These are phyloP conservation scores for Pseudonitzschia pungens DNA, from an alignment of 108 stramenopile genomes.

Conservation along the genomic window DNA sequence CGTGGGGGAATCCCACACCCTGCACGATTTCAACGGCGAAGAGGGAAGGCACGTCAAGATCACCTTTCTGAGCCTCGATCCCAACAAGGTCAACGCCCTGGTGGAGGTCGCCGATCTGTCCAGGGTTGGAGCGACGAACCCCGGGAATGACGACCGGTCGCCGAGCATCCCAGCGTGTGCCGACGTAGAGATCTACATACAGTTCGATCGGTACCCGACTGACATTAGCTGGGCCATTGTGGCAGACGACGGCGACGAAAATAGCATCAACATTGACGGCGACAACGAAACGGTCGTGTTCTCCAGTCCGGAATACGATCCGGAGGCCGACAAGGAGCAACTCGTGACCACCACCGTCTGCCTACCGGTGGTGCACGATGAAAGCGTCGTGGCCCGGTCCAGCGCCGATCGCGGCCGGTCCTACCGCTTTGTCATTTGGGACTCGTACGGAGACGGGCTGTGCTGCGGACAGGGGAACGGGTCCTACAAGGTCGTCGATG, in stretches of 20 bases:
- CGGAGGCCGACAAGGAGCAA: too few species aligned
- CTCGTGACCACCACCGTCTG: too few species aligned
- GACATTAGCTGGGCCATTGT: background rate
- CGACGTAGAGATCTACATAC: background rate
- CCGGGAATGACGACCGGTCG: background rate
- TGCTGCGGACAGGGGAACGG: constrained; percentile 6
- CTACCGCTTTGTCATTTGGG: background rate
- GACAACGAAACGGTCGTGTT: too few species aligned
- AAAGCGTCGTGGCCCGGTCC: too few species aligned
- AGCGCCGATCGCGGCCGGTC: background rate
- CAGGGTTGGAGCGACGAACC: background rate
- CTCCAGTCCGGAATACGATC: too few species aligned
- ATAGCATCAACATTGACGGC: too few species aligned
- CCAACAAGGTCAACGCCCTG: background rate
- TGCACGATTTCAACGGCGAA: constrained; percentile 1
- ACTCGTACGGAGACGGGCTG: constrained; percentile 1
- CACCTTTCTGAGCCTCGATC: background rate
- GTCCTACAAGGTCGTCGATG: background rate
- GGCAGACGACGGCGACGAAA: background rate
- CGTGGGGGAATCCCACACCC: background rate
- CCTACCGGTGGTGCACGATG: too few species aligned
- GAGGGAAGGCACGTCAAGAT: background rate
- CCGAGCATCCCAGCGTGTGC: background rate
- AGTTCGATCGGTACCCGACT: background rate
- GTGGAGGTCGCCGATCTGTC: background rate